These are phyloP conservation scores for Chaetothyriales sp. DNA, from an alignment of 2,329 filamentous ascomycete genomes.

Conservation along the genomic window DNA sequence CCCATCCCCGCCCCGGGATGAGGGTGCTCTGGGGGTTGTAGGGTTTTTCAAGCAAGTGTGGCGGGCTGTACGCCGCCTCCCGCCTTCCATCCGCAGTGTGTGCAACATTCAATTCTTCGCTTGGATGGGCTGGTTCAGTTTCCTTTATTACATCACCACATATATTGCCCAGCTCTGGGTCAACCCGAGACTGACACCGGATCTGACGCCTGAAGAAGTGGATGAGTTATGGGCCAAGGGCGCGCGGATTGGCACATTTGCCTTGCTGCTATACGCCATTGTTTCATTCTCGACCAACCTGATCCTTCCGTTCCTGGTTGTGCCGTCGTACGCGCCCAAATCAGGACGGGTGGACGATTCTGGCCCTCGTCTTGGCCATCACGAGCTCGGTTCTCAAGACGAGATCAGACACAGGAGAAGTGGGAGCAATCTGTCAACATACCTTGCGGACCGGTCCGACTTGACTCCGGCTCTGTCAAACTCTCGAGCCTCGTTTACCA, in stretches of 20 bases:
- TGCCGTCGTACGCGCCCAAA: conserved; percentile 50
- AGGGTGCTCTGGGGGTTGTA: conserved; percentile 44
- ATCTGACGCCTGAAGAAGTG: conserved; percentile 62
- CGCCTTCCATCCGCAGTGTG: conserved; percentile 66
- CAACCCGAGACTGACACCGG: conserved; percentile 62
- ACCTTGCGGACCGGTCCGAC: background rate
- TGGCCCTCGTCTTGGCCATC: conserved; percentile 1
- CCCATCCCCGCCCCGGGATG: conserved; percentile 43
- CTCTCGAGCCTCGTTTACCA: conserved; percentile 1
- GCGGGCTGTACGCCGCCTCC: conserved; percentile 60
- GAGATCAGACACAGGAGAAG: background rate
- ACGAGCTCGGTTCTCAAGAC: background rate
- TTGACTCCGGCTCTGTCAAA: background rate
- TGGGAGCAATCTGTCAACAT: background rate
- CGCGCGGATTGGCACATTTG: conserved; percentile 76
- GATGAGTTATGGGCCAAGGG: conserved; percentile 69
- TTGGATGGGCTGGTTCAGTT: conserved; percentile 92
- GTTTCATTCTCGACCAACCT: conserved; percentile 71
- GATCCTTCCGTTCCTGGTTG: conserved; percentile 69
- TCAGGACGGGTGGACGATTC: conserved; percentile 1
- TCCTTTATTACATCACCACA: conserved; percentile 87
- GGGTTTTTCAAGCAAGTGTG: conserved; percentile 68
- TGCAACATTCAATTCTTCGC: conserved; percentile 72
- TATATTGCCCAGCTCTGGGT: conserved; percentile 90
- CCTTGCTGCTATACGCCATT: conserved; percentile 73